Percentiles rank a stretch among this genome's conserved stretches.
These are phyloP conservation scores for Suillus brevipes DNA, from an alignment of 768 basidiomycete species.

Conservation along the genomic window DNA sequence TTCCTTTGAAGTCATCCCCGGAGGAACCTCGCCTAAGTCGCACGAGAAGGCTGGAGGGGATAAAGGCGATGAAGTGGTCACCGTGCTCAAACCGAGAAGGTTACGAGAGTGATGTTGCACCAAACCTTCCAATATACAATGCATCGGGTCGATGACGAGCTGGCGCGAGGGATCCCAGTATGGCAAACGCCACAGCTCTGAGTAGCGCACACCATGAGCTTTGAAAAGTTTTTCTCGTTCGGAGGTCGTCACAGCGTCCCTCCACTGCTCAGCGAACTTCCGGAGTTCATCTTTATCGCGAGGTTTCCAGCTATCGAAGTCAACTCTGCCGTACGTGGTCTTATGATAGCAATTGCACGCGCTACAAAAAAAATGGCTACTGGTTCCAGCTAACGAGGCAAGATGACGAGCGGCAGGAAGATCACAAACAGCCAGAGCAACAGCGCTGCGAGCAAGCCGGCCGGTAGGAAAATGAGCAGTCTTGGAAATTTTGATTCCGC, in stretches of 20 bases:
- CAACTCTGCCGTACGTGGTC: neutral
- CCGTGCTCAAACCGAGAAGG: neutral
- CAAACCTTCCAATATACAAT: slow-evolving; percentile 6
- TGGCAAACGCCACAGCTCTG: slow-evolving; percentile 17
- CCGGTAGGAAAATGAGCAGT: slow-evolving; percentile 17
- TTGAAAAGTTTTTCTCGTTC: slow-evolving; percentile 11
- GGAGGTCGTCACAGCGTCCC: slow-evolving; percentile 2
- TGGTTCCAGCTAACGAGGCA: slow-evolving; percentile 25
- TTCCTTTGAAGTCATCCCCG: neutral
- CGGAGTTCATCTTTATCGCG: slow-evolving; percentile 12
- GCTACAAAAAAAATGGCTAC: slow-evolving; percentile 29
- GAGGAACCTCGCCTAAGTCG: neutral
- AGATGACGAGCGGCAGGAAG: slow-evolving; percentile 26
- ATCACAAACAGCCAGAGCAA: slow-evolving; percentile 32
- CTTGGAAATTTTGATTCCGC: slow-evolving; percentile 14
- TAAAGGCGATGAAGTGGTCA: neutral
- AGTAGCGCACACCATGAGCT: slow-evolving; percentile 17
- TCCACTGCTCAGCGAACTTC: slow-evolving; percentile 12
- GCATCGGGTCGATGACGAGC: slow-evolving; percentile 23
- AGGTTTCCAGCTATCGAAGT: slow-evolving; percentile 16
- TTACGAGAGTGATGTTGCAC: neutral
- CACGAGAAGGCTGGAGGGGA: neutral
- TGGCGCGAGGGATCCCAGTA: slow-evolving; percentile 20
- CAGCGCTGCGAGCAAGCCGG: slow-evolving; percentile 8
- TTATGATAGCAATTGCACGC: slow-evolving; percentile 24